Conservation (phyloP, 2,329 filamentous ascomycete species). For the Chrysoporthe deuterocubensis region DNA sequence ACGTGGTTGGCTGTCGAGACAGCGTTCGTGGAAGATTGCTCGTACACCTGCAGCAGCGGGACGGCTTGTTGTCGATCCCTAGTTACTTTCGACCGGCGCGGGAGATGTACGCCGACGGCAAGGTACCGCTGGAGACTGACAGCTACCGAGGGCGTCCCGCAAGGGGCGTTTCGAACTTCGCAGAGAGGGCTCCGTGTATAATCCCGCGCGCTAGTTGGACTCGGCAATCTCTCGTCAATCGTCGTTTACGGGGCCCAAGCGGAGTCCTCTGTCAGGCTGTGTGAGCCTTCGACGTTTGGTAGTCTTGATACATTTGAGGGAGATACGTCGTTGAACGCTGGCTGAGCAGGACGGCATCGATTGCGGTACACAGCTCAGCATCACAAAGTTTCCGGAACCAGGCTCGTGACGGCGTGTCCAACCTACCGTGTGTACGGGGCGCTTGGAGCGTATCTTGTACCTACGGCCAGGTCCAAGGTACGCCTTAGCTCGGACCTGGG, state of each 20-base stretch:
- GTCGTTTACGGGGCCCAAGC: not conserved
- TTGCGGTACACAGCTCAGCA: slow-evolving; percentile 15
- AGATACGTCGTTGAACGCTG: not conserved
- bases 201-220: not conserved
- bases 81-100: slow-evolving; percentile 10
- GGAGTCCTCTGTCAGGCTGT: no score
- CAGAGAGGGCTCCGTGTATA: not conserved
- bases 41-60: not conserved
- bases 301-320: not conserved
- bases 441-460: slow-evolving; percentile 10
- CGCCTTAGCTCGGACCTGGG: slow-evolving; percentile 14
- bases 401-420: slow-evolving; percentile 9
- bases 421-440: slow-evolving; percentile 7
- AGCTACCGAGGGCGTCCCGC: slow-evolving; percentile 6
- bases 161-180: not conserved
- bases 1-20: slow-evolving; percentile 1
- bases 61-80: slow-evolving; percentile 3
- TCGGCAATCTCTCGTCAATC: slow-evolving; percentile 7
- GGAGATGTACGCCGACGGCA: not conserved
- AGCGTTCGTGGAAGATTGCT: not conserved
- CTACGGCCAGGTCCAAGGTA: slow-evolving; percentile 2
- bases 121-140: slow-evolving; percentile 12
- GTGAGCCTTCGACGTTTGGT: slow-evolving; percentile 5
- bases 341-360: slow-evolving; percentile 1
- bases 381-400: not conserved